phyloP scores from a whole-genome alignment of 768 basidiomycete genomes.

The Mycena belliarum region DNA sequence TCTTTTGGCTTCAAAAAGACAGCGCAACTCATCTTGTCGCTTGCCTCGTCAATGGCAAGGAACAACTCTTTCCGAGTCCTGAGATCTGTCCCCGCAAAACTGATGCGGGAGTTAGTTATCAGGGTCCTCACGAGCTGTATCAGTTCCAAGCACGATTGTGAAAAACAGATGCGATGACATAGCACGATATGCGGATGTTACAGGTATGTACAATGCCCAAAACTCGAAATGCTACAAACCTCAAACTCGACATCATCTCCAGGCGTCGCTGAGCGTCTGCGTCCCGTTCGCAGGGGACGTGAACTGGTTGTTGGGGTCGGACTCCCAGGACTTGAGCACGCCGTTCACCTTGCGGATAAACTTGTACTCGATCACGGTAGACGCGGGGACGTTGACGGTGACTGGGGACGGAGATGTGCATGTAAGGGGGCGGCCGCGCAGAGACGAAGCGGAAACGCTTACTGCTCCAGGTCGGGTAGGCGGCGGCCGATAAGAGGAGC shows the following conservation, averaged over 20 bases:
- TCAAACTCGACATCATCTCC: not conserved
- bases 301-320: constrained; percentile 58
- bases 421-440: not conserved
- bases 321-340: constrained; percentile 63
- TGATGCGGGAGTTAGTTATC: no score
- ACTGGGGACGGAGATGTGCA: constrained; percentile 42
- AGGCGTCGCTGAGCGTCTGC: not conserved
- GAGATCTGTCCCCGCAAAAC: no score
- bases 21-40: no score
- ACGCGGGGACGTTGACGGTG: constrained; percentile 60
- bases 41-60: no score
- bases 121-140: no score
- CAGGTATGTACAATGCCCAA: not conserved
- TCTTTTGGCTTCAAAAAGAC: no score
- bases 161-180: no score
- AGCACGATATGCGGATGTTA: no score
- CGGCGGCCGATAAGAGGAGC: constrained; percentile 51
- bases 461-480: constrained; percentile 74
- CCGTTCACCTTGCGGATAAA: constrained; percentile 63
- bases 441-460: constrained; percentile 27
- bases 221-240: not conserved
- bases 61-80: no score
- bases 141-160: no score
- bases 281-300: constrained; percentile 50
- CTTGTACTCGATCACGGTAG: constrained; percentile 63